Percentiles rank a stretch among this genome's conserved stretches.
Evolutionary conservation across 2,329 filamentous ascomycete genomes (phyloP).

Genomic region (Emergomyces pasteurianus): DNA sequence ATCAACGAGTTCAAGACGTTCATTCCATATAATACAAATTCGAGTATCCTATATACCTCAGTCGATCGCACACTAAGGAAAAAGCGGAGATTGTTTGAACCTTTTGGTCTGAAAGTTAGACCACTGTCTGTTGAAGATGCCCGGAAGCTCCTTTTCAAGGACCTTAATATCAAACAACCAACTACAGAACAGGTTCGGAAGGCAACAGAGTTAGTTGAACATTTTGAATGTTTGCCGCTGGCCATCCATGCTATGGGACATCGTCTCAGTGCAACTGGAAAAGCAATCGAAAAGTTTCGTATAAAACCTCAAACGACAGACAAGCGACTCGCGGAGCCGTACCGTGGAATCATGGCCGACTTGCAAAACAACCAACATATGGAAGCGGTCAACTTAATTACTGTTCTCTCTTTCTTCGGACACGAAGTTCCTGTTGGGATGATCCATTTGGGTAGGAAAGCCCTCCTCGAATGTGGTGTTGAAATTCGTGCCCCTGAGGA

Average conservation of each 20-base stretch:
- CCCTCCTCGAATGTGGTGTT: conserved; percentile 15
- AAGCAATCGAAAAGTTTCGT: conserved; percentile 48
- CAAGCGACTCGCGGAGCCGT: conserved; percentile 41
- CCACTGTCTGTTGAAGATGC: conserved; percentile 46
- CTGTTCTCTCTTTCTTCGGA: conserved; percentile 52
- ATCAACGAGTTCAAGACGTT: conserved; percentile 43
- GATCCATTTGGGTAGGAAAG: conserved; percentile 41
- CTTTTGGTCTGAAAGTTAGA: conserved; percentile 46
- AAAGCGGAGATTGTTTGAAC: conserved; percentile 48
- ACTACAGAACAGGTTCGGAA: conserved; percentile 43
- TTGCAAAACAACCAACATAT: conserved; percentile 28
- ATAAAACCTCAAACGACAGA: conserved; percentile 44
- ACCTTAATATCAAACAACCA: conserved; percentile 48
- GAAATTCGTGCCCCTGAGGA: conserved; percentile 18
- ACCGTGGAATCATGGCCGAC: conserved; percentile 38
- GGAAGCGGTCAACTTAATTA: conserved; percentile 53
- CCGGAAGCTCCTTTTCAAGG: conserved; percentile 48
- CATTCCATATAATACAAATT: conserved; percentile 52
- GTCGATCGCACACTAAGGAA: conserved; percentile 47
- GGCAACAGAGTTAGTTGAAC: conserved; percentile 49
- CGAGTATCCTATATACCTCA: conserved; percentile 57
- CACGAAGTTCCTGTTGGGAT: conserved; percentile 56
- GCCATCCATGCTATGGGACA: conserved; percentile 57
- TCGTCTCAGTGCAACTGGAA: conserved; percentile 48
- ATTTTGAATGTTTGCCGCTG: conserved; percentile 53